phyloP scores from a whole-genome alignment of 352 stramenopile genomes.

The Globisporangium mamillatum region DNA sequence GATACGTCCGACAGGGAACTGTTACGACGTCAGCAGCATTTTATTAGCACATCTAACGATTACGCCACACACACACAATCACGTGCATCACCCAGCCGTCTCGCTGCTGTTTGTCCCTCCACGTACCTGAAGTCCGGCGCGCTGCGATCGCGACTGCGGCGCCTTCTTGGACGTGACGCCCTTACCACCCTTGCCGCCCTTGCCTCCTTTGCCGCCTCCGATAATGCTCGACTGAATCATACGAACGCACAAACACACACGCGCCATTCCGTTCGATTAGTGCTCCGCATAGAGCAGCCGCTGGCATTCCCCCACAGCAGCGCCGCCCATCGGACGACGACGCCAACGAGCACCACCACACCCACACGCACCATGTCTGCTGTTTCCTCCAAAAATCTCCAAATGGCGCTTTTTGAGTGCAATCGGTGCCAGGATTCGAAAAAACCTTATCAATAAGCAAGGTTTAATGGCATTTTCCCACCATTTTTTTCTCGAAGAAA shows the following conservation, averaged over 20 bases:
- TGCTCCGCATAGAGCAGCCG: neutral
- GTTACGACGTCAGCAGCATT: conserved; percentile 6
- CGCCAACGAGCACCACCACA: neutral
- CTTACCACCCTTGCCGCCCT: conserved; percentile 99
- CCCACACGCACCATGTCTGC: conserved; percentile 8
- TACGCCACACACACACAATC: neutral
- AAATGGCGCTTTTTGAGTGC: neutral
- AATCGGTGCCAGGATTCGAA: neutral
- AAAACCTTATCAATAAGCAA: neutral
- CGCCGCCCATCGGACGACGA: neutral
- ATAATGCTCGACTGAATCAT: conserved; percentile 62
- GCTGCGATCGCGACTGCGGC: conserved; percentile 97
- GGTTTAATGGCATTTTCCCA: conserved; percentile 3
- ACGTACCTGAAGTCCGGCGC: conserved; percentile 95
- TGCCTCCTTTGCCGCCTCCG: conserved; percentile 95
- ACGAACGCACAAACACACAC: neutral
- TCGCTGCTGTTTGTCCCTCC: neutral
- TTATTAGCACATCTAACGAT: neutral
- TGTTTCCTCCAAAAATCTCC: neutral
- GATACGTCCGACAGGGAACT: conserved; percentile 99
- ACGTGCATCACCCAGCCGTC: neutral
- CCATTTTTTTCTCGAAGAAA: conserved; percentile 1
- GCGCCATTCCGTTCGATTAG: neutral
- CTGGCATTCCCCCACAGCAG: neutral
- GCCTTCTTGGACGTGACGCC: conserved; percentile 98